Evolutionary conservation across 1,139 yeast genomes (phyloP).

Genomic region (Zygosaccharomyces sapae): DNA sequence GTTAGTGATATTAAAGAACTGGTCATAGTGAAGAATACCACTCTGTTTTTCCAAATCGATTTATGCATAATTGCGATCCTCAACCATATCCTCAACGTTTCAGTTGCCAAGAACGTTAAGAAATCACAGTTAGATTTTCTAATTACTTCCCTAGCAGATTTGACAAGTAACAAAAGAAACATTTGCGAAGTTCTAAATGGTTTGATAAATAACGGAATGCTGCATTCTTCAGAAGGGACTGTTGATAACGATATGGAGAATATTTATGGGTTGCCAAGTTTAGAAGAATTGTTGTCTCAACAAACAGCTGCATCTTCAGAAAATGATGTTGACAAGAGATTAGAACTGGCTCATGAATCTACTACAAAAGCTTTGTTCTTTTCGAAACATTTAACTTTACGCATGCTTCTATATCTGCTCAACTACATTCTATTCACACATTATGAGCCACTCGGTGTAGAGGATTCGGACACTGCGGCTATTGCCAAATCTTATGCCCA

Average conservation of each 20-base stretch:
- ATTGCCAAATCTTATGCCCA: constrained; percentile 41
- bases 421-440: constrained; percentile 46
- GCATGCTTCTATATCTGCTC: constrained; percentile 45
- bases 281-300: constrained; percentile 36
- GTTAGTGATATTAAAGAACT: constrained; percentile 36
- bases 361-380: constrained; percentile 40
- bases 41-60: constrained; percentile 36
- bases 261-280: constrained; percentile 37
- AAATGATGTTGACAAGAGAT: constrained; percentile 26
- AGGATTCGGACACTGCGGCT: constrained; percentile 34
- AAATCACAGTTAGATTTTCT: constrained; percentile 38
- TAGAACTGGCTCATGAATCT: constrained; percentile 35
- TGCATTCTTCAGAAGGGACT: constrained; percentile 34
- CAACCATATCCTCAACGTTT: constrained; percentile 34
- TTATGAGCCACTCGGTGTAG: constrained; percentile 42
- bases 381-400: constrained; percentile 40
- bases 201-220: constrained; percentile 30
- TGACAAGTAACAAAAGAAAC: constrained; percentile 35
- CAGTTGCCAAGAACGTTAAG: constrained; percentile 39
- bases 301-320: constrained; percentile 22
- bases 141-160: constrained; percentile 33
- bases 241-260: constrained; percentile 32
- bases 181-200: constrained; percentile 30
- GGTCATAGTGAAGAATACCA: constrained; percentile 34
- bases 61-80: constrained; percentile 33